Base-by-base conservation (phyloP, 148 eudicot genomes). In the Rhododendron griersonianum region DNA sequence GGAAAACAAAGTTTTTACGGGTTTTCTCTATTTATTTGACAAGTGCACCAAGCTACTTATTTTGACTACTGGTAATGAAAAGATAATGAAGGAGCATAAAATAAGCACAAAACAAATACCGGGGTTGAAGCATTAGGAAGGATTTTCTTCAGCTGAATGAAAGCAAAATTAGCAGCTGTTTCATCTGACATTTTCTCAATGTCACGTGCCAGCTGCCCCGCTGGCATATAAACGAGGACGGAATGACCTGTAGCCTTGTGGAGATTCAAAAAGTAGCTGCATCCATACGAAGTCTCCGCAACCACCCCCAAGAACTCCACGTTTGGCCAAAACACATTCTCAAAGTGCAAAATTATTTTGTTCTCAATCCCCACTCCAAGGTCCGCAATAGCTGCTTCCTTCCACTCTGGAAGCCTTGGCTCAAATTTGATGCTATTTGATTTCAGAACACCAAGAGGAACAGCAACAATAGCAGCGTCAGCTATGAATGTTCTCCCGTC, bases 301-400 rank as follows among this genome's bases (percentile, higher is more conserved):
- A 98, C 99, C 37, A 98, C 99, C 80, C 99, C 99, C 83, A 98
- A 83, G 89, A 95, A 98, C 93, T 98, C 99, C 53, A 98, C 99
- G 88, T 95, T 98, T 41, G 99, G 99, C 98, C 98, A 98, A 89
- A 98, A 98, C 28, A 98, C 98, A 83, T 91, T 89, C 71, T 94
- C 95, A 88, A 98, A 98, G 92, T 95, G 98, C 93, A 98, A 83
- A 48, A 95, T 74, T 67, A 98, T 95, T 87, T 98, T 98, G 88
- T 98, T 98, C 90, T 98, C 99, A 37, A 98, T 91, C 86, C 99
- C 99, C 28, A 98, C 93, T 65, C 98, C 99, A 28, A 98, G 93
- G 51, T 95, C 93, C 6, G 94, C 91, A 84, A 98, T 98, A 76
- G 99, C 98, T 80, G 83, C 91, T 87, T 94, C 98, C 88, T 98